Conservation (phyloP, 108 stramenopile species). For the Cyclotella sp. region DNA sequence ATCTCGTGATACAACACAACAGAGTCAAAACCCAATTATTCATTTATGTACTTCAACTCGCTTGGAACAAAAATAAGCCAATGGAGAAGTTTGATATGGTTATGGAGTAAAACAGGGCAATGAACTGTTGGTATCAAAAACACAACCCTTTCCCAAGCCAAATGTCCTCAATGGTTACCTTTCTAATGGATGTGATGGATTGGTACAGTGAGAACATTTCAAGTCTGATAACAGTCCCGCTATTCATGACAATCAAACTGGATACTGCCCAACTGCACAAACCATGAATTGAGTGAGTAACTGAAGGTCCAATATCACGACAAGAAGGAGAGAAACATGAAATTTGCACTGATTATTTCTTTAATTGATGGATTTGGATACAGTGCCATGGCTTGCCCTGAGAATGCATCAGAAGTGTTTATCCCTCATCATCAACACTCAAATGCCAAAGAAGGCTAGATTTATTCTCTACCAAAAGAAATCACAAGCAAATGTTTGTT, state of each 20-base stretch:
- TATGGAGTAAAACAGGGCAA: conserved; percentile 55
- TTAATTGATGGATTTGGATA: conserved; percentile 77
- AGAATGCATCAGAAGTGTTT: conserved; percentile 24
- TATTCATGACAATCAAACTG: conserved; percentile 42
- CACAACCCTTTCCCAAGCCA: conserved; percentile 53
- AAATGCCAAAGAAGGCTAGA: conserved; percentile 10
- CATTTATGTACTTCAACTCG: conserved; percentile 48
- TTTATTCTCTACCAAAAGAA: not conserved
- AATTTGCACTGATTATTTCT: conserved; percentile 42
- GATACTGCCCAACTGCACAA: conserved; percentile 25
- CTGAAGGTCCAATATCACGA: conserved; percentile 1
- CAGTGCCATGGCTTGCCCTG: conserved; percentile 77
- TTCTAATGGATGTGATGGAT: conserved; percentile 61
- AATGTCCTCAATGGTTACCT: conserved; percentile 45
- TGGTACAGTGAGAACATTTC: conserved; percentile 54
- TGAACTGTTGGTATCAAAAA: conserved; percentile 58
- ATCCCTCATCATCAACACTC: not conserved
- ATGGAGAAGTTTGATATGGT: conserved; percentile 81
- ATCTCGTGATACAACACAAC: conserved; percentile 39
- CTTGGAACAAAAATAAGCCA: conserved; percentile 20
- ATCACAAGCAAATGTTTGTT: not conserved
- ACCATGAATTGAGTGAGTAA: conserved; percentile 27
- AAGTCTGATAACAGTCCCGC: conserved; percentile 19
- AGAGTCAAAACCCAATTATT: conserved; percentile 62
- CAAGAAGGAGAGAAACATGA: conserved; percentile 8